phyloP scores from a whole-genome alignment of 352 stramenopile genomes.

The Globisporangium barbulae region DNA sequence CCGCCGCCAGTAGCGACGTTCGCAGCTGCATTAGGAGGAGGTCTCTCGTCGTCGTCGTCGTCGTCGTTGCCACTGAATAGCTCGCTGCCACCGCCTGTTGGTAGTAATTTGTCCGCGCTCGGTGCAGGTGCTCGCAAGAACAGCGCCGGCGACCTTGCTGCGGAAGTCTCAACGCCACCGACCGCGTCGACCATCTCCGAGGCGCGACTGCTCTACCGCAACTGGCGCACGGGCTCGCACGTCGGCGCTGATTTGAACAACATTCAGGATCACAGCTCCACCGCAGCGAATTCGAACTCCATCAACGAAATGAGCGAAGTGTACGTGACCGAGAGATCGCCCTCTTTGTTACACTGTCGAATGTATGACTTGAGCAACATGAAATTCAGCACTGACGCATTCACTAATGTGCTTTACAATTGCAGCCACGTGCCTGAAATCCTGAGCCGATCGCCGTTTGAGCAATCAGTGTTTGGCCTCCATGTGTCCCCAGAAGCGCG shows the following conservation, averaged over 20 bases:
- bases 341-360: background rate
- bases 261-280: constrained; percentile 3
- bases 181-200: constrained; percentile 53
- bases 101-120: background rate
- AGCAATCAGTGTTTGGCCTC: constrained; percentile 30
- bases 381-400: no score
- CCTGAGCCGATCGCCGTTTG: constrained; percentile 63
- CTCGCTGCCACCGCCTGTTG: constrained; percentile 6
- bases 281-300: background rate
- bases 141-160: constrained; percentile 64
- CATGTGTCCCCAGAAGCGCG: constrained; percentile 12
- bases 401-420: background rate
- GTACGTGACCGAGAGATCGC: constrained; percentile 23
- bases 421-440: constrained; percentile 37
- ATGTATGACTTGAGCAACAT: background rate
- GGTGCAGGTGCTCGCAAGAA: constrained; percentile 33
- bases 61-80: constrained; percentile 11
- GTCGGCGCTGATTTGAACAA: constrained; percentile 30
- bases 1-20: constrained; percentile 2
- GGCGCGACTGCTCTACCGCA: constrained; percentile 68
- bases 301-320: constrained; percentile 50
- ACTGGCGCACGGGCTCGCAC: constrained; percentile 71
- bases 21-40: background rate
- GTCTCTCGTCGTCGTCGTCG: background rate
- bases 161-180: constrained; percentile 42